Evolutionary conservation across 192 early-diverging fungal genomes (phyloP).

Genomic region (Coemansia sp.): DNA sequence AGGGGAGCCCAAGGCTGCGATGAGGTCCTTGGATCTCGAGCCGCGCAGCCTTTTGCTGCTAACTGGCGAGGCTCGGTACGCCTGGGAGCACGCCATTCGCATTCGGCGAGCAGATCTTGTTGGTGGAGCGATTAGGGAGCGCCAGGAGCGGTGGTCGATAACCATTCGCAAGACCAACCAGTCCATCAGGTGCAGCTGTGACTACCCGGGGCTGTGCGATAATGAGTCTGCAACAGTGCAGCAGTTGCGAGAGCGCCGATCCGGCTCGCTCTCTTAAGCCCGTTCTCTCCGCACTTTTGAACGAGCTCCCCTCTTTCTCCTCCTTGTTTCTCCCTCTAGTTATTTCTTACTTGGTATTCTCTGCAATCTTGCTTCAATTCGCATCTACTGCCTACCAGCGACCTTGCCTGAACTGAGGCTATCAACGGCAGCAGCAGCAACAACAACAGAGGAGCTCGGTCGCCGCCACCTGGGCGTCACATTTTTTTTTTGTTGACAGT

Average conservation of each 20-base stretch:
- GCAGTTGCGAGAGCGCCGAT: slow-evolving; percentile 4
- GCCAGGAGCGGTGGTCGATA: slow-evolving; percentile 35
- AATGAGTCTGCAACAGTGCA: slow-evolving; percentile 11
- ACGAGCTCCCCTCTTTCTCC: neutral
- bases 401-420: too few species aligned
- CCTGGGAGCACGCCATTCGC: slow-evolving; percentile 60
- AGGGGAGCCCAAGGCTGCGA: neutral
- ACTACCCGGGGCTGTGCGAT: slow-evolving; percentile 27
- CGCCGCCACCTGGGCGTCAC: neutral
- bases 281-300: neutral
- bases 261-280: neutral
- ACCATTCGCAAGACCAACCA: slow-evolving; percentile 27
- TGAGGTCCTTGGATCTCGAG: slow-evolving; percentile 39
- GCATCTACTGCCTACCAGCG: too few species aligned
- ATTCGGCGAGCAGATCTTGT: slow-evolving; percentile 51
- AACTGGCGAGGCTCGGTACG: slow-evolving; percentile 49
- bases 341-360: slow-evolving; percentile 3
- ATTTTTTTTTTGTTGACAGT: slow-evolving; percentile 4
- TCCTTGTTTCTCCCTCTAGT: slow-evolving; percentile 3
- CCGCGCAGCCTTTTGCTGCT: slow-evolving; percentile 55
- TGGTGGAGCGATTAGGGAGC: slow-evolving; percentile 22
- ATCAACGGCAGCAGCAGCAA: neutral
- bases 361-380: neutral
- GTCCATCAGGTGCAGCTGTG: slow-evolving; percentile 14
- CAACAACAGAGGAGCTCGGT: neutral